Evolutionary conservation across 2,329 filamentous ascomycete genomes (phyloP), one percentile per base, ranked within the genome.

Genomic region (Blumeriella jaapii): DNA sequence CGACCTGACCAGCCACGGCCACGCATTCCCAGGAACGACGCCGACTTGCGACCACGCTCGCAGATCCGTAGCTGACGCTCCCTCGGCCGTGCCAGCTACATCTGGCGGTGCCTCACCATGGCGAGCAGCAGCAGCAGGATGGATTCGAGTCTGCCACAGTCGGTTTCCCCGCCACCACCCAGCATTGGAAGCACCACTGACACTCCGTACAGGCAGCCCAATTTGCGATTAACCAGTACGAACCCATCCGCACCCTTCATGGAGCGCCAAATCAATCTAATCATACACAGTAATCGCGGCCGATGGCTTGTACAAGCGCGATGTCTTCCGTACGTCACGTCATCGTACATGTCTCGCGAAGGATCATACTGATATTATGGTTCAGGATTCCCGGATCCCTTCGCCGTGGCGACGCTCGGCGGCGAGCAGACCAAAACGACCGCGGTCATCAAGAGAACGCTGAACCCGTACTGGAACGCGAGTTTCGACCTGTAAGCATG

Each of bases 401-500:
- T 98, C 59, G 89, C 91, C 29, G 91, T 98, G 47, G 89, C 87
- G 51, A 98, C 91, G 39, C 78, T 96, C 62, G 89, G 87, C 62
- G 91, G 91, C 59, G 91, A 98, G 63, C 91, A 98, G 66, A 98
- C 91, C 39, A 85, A 87, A 62, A 96, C 91, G n/a, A 98, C 91
- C 8, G 80, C 80, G 23, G 91, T 96, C 50, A 93, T 91, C 60
- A 96, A 95, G 64, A 82, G 91, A 63, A 96, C 91, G 8, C 67
- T 98, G 61, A 96, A 95, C 61, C 91, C 91, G n/a, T 98, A 98
- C 61, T 98, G 91, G 91, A 98, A 98, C 61, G 91, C 98, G 67
- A 86, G 78, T 57, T 98, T 98, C 65, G 91, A 98, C 61, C 81
- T 98, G 91, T 96, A 35, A 49, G 41, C 42, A 45, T 47, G 25